Evolutionary conservation across 73 alveolate genomes (phyloP), one percentile per base, ranked within the genome.

Genomic region (Paramecium sonneborni): DNA sequence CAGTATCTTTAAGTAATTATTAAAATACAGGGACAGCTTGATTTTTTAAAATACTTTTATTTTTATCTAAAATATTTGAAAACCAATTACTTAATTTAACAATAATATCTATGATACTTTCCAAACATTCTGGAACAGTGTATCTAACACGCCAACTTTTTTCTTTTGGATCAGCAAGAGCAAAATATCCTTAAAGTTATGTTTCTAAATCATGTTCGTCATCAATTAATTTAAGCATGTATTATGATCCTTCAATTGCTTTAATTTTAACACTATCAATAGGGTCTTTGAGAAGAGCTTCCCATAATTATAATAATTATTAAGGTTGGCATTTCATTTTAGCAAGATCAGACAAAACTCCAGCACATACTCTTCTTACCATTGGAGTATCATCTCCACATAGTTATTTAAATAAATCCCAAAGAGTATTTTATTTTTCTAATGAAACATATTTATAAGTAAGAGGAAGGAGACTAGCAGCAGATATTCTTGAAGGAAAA

Each of bases 111-210:
- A 88, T 55, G 23, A 88, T 76, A 10, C 62, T 41, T 39, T 62
- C 91, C 23, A 88, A 72, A 70, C 56, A 76, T 72, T 88, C 94
- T 9, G 94, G 91, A 24, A 88, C 94, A 12, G 94, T 82, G 26
- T 88, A 88, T 69, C 94, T 37, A 7, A 88, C 87, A 39, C 94
- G 76, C 94, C 94, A 88, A n/a, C 94, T 88, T 74, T 88, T 88
- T 37, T 88, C 76, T 43, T 67, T 70, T 6, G 48, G 84, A 82
- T 88, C 87, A 24, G 87, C 85, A 26, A 88, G 37, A 14, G 43
- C 79, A 14, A 88, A 67, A 39, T 57, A 82, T 23, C 76, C 70
- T 69, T 37, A 32, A 28, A 88, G 38, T 35, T 88, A 37, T 14
- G 70, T 72, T 88, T 57, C 86, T 43, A 88, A 62, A 69, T 88